Conservation (phyloP, 441 rosid genomes). For the Gossypium gossypioides region DNA sequence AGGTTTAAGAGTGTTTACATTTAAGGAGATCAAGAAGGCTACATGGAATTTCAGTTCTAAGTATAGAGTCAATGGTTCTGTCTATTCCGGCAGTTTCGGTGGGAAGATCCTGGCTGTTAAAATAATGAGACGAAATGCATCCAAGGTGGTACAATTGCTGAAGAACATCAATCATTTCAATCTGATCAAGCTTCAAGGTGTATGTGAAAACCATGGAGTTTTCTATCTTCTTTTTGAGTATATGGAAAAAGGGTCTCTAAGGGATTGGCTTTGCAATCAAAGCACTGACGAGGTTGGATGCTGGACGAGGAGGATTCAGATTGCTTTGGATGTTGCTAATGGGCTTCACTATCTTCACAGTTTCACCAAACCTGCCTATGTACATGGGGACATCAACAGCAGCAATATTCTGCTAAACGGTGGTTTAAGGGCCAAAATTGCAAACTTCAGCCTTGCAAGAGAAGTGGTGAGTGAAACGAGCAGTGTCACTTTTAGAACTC, state of each 20-base stretch:
- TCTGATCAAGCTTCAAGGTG: conserved; percentile 58
- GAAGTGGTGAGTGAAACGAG: conserved; percentile 34
- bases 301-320: conserved; percentile 53
- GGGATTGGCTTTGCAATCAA: conserved; percentile 39
- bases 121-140: conserved; percentile 52
- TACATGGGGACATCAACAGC: conserved; percentile 56
- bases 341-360: conserved; percentile 75
- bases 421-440: conserved; percentile 62
- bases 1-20: conserved; percentile 36
- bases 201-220: conserved; percentile 43
- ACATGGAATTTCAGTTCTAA: conserved; percentile 53
- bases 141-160: conserved; percentile 46
- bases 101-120: conserved; percentile 63
- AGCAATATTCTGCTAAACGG: conserved; percentile 47
- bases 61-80: conserved; percentile 42
- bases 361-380: conserved; percentile 53
- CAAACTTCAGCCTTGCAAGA: conserved; percentile 52
- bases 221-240: conserved; percentile 72
- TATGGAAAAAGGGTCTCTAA: conserved; percentile 51
- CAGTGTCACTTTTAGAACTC: conserved; percentile 47
- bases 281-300: conserved; percentile 26
- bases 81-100: conserved; percentile 47
- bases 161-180: conserved; percentile 56
- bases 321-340: conserved; percentile 57
- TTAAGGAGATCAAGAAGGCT: conserved; percentile 48